phyloP scores from a whole-genome alignment of 176 grass and related monocot species.

The Aegilops bicornis region DNA sequence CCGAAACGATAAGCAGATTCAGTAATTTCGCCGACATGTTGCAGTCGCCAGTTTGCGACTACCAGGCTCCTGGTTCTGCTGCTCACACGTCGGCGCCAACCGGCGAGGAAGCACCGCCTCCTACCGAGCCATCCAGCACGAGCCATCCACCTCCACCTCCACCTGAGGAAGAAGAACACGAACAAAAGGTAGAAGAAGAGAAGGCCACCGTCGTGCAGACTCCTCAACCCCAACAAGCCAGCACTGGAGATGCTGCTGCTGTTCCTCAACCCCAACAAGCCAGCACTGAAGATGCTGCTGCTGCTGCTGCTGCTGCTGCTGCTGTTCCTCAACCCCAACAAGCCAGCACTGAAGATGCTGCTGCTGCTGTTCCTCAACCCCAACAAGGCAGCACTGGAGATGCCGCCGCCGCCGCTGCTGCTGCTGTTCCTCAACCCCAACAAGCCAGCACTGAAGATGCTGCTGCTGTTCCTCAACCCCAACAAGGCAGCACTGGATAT shows the following conservation, averaged over 20 bases:
- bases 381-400: no score
- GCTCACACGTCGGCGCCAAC: not conserved
- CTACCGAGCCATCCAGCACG: not conserved
- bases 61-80: not conserved
- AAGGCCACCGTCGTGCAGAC: not conserved
- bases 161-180: not conserved
- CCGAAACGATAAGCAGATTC: conserved; percentile 57
- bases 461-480: no score
- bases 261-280: not conserved
- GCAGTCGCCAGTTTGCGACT: conserved; percentile 34
- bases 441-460: no score
- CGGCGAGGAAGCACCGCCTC: not conserved
- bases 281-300: no score
- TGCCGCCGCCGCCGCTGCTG: no score
- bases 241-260: not conserved
- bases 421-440: not conserved
- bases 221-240: not conserved
- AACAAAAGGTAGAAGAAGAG: not conserved
- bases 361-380: no score
- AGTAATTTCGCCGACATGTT: conserved; percentile 63
- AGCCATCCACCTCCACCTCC: not conserved
- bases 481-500: no score
- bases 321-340: no score
- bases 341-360: no score
- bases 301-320: no score